Evolutionary conservation across 2,329 filamentous ascomycete species (phyloP), one percentile per base, ranked within the genome.

Genomic region (Fusarium tuaranense): DNA sequence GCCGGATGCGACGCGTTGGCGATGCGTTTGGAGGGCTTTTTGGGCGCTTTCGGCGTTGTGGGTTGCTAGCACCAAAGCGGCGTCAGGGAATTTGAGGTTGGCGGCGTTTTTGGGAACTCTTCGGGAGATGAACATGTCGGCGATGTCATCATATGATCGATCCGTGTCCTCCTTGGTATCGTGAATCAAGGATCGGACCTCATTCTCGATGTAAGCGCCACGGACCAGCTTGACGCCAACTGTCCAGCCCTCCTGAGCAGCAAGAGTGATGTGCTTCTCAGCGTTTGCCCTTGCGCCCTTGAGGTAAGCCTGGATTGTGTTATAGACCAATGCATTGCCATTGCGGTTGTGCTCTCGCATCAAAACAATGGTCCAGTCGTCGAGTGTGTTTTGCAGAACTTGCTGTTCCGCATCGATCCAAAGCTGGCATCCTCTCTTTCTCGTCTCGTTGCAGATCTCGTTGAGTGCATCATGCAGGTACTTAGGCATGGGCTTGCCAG

Each of bases 231-330:
- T 90, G 46, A 90, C 80, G 6, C 88, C 89, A 0, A 88, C 83
- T 0, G 86, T 88, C 79, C 87, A 90, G 4, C 82, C 83, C n/a
- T 87, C 85, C 18, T 85, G 78, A 22, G 82, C 78, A 0, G 89
- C 89, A 0, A 79, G 76, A 0, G 80, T 81, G n/a, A 91, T 82
- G 70, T 90, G 87, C 13, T 78, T 67, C 1, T 84, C 81, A 0
- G 89, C 76, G 9, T 83, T 84, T 5, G 72, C 77, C 1, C 84
- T 82, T 0, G 86, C 87, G 20, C 81, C 80, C 78, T 88, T 87
- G 7, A 91, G 84, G 72, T 91, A 91, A 59, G 85, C 87, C 69
- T 91, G 89, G 73, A 90, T 90, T 0, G 89, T 91, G 73, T 85
- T 89, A 69, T 82, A 85, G 12, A 85, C 63, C 1, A 84, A 67